phyloP scores from a whole-genome alignment of 2,329 filamentous ascomycete genomes.

The Sodiomyces alkalinus region DNA sequence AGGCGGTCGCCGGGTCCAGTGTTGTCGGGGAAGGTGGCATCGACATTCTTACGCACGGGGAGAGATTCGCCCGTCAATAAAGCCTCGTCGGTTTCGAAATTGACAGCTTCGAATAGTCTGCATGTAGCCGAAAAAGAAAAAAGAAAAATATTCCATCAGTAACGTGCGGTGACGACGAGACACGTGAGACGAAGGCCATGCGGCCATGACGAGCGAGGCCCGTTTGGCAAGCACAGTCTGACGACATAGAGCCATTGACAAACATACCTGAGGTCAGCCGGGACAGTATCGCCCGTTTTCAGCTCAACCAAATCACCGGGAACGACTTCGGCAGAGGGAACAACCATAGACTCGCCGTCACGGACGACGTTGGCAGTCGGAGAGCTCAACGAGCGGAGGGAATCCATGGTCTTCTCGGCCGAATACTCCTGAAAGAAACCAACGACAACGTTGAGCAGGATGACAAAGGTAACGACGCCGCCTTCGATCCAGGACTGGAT shows the following conservation, averaged over 20 bases:
- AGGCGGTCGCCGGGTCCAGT: slow-evolving; percentile 46
- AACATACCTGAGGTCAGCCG: slow-evolving; percentile 23
- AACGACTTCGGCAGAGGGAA: slow-evolving; percentile 38
- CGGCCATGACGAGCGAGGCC: no score
- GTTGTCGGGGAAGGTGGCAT: slow-evolving; percentile 31
- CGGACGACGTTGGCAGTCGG: slow-evolving; percentile 35
- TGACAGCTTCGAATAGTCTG: slow-evolving; percentile 33
- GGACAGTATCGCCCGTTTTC: slow-evolving; percentile 29
- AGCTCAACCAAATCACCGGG: slow-evolving; percentile 43
- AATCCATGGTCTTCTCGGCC: slow-evolving; percentile 41
- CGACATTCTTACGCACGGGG: slow-evolving; percentile 37
- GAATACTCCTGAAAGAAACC: slow-evolving; percentile 39
- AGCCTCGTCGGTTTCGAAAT: slow-evolving; percentile 36
- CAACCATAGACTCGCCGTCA: slow-evolving; percentile 29
- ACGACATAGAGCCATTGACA: no score
- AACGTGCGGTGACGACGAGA: no score
- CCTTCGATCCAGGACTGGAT: slow-evolving; percentile 40
- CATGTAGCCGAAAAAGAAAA: background rate
- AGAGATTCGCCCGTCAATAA: slow-evolving; percentile 48
- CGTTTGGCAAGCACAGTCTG: no score
- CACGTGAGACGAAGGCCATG: no score
- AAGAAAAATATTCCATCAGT: background rate
- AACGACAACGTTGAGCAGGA: slow-evolving; percentile 34
- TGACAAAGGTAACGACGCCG: slow-evolving; percentile 35
- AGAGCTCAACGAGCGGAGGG: slow-evolving; percentile 31